These are phyloP conservation scores for Berberis vulgaris DNA, from an alignment of 164 flowering plant genomes.

Conservation along the genomic window DNA sequence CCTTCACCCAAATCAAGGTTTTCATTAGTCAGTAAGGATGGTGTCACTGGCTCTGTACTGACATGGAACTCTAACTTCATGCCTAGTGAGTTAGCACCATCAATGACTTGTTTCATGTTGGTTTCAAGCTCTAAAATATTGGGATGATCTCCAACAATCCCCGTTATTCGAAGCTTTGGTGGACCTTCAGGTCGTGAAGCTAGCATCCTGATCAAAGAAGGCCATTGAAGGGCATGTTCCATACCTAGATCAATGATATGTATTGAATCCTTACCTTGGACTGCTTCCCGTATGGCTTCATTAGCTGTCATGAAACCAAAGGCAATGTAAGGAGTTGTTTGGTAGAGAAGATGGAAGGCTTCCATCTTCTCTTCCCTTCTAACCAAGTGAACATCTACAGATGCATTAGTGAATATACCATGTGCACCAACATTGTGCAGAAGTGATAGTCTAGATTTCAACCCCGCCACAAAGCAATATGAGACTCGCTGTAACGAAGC, in stretches of 20 bases:
- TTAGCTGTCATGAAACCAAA: conserved; percentile 63
- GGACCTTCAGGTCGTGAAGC: conserved; percentile 38
- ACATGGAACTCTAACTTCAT: no score
- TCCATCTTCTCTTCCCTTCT: conserved; percentile 40
- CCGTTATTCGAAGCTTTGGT: conserved; percentile 38
- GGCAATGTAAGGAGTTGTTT: conserved; percentile 50
- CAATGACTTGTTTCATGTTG: conserved; percentile 21
- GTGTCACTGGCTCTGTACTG: no score
- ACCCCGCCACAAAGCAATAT: conserved; percentile 39
- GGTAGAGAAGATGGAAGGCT: conserved; percentile 46
- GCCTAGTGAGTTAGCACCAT: conserved; percentile 2
- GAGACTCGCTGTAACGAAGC: conserved; percentile 53
- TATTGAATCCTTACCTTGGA: conserved; percentile 31
- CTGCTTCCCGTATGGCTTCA: conserved; percentile 43
- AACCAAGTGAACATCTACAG: conserved; percentile 12
- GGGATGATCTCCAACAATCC: conserved; percentile 16
- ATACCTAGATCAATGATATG: conserved; percentile 56
- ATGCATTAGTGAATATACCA: conserved; percentile 23
- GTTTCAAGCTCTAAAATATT: conserved; percentile 16
- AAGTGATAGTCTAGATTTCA: conserved; percentile 38
- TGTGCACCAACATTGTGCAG: conserved; percentile 26
- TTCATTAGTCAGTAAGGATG: no score
- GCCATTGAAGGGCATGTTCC: conserved; percentile 53
- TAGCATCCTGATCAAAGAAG: conserved; percentile 35
- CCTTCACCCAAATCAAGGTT: no score